Conservation (phyloP, 371 early-diverging fungal genomes). For the Apophysomyces sp. region DNA sequence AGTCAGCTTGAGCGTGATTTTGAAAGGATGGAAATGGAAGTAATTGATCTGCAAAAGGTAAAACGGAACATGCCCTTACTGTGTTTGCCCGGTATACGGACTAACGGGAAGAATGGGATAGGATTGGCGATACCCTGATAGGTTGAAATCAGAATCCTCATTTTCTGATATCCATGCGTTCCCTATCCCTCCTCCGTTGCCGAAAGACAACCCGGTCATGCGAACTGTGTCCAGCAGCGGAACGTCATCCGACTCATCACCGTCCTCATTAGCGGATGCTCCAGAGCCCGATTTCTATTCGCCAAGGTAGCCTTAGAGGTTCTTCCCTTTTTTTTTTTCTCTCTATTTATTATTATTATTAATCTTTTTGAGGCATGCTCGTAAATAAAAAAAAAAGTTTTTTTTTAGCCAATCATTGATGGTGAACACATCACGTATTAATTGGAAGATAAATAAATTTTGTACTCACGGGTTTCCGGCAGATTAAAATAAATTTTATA, state of each 20-base stretch:
- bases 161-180: conserved; percentile 36
- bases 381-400: not conserved
- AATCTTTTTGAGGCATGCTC: too few relatives aligned
- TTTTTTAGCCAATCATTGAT: conserved; percentile 4
- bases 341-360: not conserved
- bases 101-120: conserved; percentile 1
- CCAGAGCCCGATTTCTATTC: not conserved
- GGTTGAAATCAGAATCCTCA: conserved; percentile 21
- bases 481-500: too few relatives aligned
- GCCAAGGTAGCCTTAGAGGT: not conserved
- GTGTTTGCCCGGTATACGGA: not conserved
- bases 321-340: not conserved
- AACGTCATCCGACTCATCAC: conserved; percentile 2
- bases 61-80: not conserved
- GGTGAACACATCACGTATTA: not conserved
- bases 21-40: conserved; percentile 40
- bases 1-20: conserved; percentile 47
- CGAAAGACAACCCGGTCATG: conserved; percentile 2
- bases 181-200: conserved; percentile 27
- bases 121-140: conserved; percentile 21
- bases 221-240: not conserved
- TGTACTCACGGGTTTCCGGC: too few relatives aligned
- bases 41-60: conserved; percentile 47
- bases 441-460: too few relatives aligned
- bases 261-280: not conserved